phyloP scores from a whole-genome alignment of 768 basidiomycete species.

The Glaciozyma antarctica region DNA sequence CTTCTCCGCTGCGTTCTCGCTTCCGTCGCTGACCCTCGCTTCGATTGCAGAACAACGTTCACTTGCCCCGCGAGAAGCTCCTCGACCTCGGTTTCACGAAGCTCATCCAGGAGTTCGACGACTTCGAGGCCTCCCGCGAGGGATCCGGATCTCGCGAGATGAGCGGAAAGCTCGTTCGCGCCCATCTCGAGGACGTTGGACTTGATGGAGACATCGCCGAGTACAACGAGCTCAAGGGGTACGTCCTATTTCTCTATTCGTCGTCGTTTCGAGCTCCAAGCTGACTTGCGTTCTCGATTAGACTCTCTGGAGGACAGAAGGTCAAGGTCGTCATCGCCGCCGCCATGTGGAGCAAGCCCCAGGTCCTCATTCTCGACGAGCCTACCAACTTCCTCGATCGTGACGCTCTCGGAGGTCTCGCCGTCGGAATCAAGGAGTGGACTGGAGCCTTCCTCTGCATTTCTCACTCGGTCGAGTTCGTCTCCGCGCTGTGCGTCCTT shows the following conservation, averaged over 20 bases:
- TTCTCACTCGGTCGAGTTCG: conserved; percentile 87
- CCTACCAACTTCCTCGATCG: conserved; percentile 96
- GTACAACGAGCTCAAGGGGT: conserved; percentile 88
- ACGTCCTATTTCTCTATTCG: background rate
- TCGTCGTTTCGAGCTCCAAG: background rate
- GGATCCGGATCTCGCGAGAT: conserved; percentile 89
- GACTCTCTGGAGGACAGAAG: conserved; percentile 87
- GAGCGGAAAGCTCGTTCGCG: conserved; percentile 64
- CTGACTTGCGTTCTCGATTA: background rate
- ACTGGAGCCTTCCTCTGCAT: conserved; percentile 90
- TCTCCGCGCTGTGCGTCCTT: conserved; percentile 60
- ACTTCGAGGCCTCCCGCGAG: conserved; percentile 83
- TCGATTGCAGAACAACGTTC: conserved; percentile 71
- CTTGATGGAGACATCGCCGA: conserved; percentile 95
- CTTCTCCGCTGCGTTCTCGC: background rate
- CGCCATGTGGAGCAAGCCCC: conserved; percentile 91
- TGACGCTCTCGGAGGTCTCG: conserved; percentile 86
- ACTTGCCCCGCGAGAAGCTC: conserved; percentile 80
- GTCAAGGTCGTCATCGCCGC: conserved; percentile 63
- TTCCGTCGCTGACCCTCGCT: conserved; percentile 41
- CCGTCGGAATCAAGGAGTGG: conserved; percentile 92
- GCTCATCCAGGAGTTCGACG: conserved; percentile 86
- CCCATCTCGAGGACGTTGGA: conserved; percentile 89
- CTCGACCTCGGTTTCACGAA: conserved; percentile 79
- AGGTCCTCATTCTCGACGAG: conserved; percentile 45